Base-by-base conservation (phyloP, 768 basidiomycete genomes). In the Trametes villosa region DNA sequence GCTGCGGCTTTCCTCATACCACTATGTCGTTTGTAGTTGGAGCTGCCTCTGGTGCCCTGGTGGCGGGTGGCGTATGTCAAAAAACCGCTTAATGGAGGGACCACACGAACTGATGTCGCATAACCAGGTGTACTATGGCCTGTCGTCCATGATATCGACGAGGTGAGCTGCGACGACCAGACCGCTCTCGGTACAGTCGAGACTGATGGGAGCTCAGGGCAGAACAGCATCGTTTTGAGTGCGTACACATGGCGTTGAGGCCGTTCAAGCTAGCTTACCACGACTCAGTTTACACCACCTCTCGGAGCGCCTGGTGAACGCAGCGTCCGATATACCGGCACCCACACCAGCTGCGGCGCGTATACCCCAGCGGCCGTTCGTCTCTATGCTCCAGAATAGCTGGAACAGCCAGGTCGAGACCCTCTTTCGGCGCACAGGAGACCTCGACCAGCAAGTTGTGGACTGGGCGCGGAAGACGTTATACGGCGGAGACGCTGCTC, bases 401-500 rank as follows among this genome's bases (percentile, higher is more conserved):
- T 74, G 72, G 72, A 74, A 74, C 57, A 52, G 56, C 9, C 69
- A 72, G 51, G 57, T 74, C 12, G 72, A 68, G 50, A 60, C 62
- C 1, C 24, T 71, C 0, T 70, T 72, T 52, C 62, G 64, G 1
- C 29, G 62, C 6, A 59, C 66, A 12, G 40, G 67, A 18, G 63
- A 65, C 7, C 50, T 67, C 57, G 70, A 69, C 40, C 51, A 62
- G 41, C 55, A 61, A 22, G 57, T 66, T 7, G 34, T 58, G 4
- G 67, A 65, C 0, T 74, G 71, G 71, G 64, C 64, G n/a, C 62
- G 62, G 44, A 62, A 31, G 50, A 54, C 59, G 29, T 27, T 72
- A 22, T 70, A 70, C 47, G 69, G 69, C 9, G 70, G 66, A 40
- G 62, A 65, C 15, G 65, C 58, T 20, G 29, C 33, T 22, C 49